phyloP scores from a whole-genome alignment of 208 protist genomes.

The Vickermania spadyakhi region DNA sequence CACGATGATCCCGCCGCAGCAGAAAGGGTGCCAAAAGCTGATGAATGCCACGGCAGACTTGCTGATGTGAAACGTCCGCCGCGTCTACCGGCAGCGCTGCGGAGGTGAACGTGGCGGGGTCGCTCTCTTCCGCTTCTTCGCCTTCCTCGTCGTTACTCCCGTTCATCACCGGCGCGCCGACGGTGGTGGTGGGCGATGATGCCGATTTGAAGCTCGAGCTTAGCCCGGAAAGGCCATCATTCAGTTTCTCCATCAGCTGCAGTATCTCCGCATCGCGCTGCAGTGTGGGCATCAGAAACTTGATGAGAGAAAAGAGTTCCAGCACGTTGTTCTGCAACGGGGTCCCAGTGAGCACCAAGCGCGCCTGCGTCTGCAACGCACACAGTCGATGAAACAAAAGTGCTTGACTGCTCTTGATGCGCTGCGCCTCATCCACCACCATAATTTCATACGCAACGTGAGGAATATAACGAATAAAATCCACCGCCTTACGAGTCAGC shows the following conservation, averaged over 20 bases:
- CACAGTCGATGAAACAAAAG: conserved; percentile 27
- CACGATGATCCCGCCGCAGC: conserved; percentile 26
- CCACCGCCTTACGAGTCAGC: conserved; percentile 13
- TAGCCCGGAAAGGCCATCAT: neutral
- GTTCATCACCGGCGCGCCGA: conserved; percentile 10
- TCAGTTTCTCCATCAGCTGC: conserved; percentile 9
- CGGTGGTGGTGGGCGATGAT: neutral
- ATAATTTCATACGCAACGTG: conserved; percentile 64
- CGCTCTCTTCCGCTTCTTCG: conserved; percentile 16
- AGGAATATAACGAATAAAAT: conserved; percentile 19
- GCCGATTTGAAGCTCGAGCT: neutral
- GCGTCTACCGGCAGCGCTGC: too few species aligned
- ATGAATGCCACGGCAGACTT: conserved; percentile 35
- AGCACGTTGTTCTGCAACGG: conserved; percentile 92
- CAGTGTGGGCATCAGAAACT: conserved; percentile 76
- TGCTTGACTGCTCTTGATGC: conserved; percentile 61
- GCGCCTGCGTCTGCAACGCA: conserved; percentile 16
- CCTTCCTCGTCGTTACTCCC: conserved; percentile 19
- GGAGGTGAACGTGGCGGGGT: neutral
- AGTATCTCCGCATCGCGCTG: conserved; percentile 15
- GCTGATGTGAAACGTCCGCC: conserved; percentile 17
- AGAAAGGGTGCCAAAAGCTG: conserved; percentile 36
- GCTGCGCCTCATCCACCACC: conserved; percentile 92
- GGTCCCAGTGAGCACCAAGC: conserved; percentile 77
- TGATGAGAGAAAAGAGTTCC: conserved; percentile 88